Evolutionary conservation across 805 yeast genomes (phyloP).

Genomic region (Ascoidea tarda): DNA sequence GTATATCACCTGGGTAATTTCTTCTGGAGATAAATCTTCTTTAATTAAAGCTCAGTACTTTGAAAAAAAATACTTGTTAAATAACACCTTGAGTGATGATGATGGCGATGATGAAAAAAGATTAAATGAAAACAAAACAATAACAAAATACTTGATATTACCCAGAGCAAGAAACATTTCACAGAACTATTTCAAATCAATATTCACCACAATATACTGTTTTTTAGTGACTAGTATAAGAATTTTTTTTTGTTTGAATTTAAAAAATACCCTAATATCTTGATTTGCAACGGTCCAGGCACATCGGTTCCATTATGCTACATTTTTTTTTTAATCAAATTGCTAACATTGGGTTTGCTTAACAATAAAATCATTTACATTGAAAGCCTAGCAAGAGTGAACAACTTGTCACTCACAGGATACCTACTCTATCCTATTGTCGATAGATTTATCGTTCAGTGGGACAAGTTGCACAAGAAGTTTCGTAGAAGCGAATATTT

Average conservation of each 20-base stretch:
- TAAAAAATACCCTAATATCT: conserved; percentile 22
- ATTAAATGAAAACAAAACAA: conserved; percentile 3
- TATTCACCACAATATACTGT: conserved; percentile 29
- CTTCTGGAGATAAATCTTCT: conserved; percentile 1
- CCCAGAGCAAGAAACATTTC: conserved; percentile 52
- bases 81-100: conserved; percentile 10
- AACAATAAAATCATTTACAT: conserved; percentile 56
- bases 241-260: conserved; percentile 13
- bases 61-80: conserved; percentile 11
- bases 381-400: conserved; percentile 80
- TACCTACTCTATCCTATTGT: conserved; percentile 51
- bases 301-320: conserved; percentile 60
- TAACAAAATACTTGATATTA: conserved; percentile 19
- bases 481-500: conserved; percentile 56
- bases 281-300: conserved; percentile 71
- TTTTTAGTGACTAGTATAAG: conserved; percentile 16
- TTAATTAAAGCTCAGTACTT: conserved; percentile 14
- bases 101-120: conserved; percentile 19
- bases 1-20: conserved; percentile 2
- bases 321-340: conserved; percentile 35
- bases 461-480: conserved; percentile 45
- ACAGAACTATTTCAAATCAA: conserved; percentile 32
- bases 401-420: conserved; percentile 65
- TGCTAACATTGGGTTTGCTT: conserved; percentile 23
- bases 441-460: conserved; percentile 79